phyloP scores from a whole-genome alignment of 2,329 filamentous ascomycete species.

The Penicillium sp. region DNA sequence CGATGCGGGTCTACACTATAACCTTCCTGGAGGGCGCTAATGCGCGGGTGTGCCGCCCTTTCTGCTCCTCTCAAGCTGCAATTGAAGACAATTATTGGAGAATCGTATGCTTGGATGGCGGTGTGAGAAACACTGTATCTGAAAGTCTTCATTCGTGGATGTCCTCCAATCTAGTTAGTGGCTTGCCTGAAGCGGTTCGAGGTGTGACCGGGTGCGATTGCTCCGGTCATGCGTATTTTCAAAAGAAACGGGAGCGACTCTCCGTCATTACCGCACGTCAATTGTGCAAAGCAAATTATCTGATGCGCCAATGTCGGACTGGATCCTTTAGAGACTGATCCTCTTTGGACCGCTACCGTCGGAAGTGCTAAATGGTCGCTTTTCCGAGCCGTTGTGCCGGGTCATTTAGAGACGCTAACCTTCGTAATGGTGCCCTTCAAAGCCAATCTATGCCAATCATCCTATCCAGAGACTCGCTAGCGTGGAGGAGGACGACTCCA shows the following conservation, averaged over 20 bases:
- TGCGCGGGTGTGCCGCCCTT: conserved; percentile 16
- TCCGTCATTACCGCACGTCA: background rate
- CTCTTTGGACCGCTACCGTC: background rate
- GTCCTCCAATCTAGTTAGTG: too few species aligned
- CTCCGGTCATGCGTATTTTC: background rate
- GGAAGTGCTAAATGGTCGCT: background rate
- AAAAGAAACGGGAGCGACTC: background rate
- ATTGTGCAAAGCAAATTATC: background rate
- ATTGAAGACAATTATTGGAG: background rate
- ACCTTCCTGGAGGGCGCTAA: conserved; percentile 14
- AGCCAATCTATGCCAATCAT: background rate
- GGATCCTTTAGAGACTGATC: background rate
- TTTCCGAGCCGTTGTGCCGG: background rate
- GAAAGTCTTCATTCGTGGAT: background rate
- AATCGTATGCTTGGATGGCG: background rate
- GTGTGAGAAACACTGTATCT: too few species aligned
- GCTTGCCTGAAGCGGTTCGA: background rate
- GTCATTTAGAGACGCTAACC: background rate
- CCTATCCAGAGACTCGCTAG: background rate
- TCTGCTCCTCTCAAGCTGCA: background rate
- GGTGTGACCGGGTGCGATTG: background rate
- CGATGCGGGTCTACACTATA: conserved; percentile 16
- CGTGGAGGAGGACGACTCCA: background rate
- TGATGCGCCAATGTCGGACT: background rate
- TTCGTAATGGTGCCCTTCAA: background rate